Evolutionary conservation across 805 yeast species (phyloP).

Genomic region (Jamesozyma gamospora): DNA sequence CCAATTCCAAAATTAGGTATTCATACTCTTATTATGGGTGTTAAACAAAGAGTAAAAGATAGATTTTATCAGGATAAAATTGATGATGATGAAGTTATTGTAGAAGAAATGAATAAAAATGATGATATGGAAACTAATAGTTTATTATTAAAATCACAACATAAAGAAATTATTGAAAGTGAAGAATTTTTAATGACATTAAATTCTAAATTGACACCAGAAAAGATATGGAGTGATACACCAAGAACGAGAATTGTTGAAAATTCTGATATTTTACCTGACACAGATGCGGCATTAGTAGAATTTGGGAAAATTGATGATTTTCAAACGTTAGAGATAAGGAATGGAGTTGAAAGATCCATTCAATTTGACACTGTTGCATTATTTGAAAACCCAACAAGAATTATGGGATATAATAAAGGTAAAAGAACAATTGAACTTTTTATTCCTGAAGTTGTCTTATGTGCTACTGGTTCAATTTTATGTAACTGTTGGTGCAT

Average conservation of each 20-base stretch:
- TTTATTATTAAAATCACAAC: not conserved
- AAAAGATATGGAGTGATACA: slow-evolving; percentile 24
- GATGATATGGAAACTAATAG: not conserved
- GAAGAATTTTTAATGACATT: slow-evolving; percentile 25
- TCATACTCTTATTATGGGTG: slow-evolving; percentile 54
- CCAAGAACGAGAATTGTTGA: slow-evolving; percentile 23
- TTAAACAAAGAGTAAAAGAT: slow-evolving; percentile 32
- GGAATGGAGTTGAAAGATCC: slow-evolving; percentile 29
- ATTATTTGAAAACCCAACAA: slow-evolving; percentile 31
- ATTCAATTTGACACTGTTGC: slow-evolving; percentile 30
- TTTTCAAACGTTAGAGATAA: slow-evolving; percentile 23
- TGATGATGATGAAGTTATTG: not conserved
- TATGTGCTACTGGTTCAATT: slow-evolving; percentile 36
- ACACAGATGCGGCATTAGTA: slow-evolving; percentile 23
- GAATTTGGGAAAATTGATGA: slow-evolving; percentile 27
- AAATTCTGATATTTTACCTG: slow-evolving; percentile 21
- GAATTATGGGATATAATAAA: slow-evolving; percentile 29
- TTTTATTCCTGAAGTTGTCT: slow-evolving; percentile 32
- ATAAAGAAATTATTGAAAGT: slow-evolving; percentile 1
- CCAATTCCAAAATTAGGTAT: slow-evolving; percentile 54
- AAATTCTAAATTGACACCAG: slow-evolving; percentile 20
- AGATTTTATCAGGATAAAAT: slow-evolving; percentile 13
- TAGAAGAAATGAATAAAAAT: not conserved
- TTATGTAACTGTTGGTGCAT: slow-evolving; percentile 39
- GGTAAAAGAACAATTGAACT: slow-evolving; percentile 33